These are phyloP conservation scores for Penicillium sp. DNA, from an alignment of 2,329 filamentous ascomycete species.

Conservation along the genomic window DNA sequence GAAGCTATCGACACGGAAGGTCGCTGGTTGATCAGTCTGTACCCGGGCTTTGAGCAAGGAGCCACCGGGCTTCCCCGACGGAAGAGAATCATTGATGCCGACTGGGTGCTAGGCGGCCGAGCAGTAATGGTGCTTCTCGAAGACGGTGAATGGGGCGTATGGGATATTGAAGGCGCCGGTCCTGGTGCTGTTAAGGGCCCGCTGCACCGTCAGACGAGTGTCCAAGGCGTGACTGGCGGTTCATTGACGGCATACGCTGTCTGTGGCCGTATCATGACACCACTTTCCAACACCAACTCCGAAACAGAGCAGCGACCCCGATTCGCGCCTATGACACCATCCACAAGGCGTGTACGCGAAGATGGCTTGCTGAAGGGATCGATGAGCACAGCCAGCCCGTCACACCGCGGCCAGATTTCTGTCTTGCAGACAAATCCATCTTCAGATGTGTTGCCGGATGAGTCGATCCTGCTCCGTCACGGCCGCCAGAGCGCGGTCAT, in stretches of 20 bases:
- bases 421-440: slow-evolving; percentile 39
- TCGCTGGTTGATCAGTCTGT: slow-evolving; percentile 46
- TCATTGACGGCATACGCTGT: slow-evolving; percentile 44
- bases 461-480: slow-evolving; percentile 45
- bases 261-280: slow-evolving; percentile 38
- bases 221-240: slow-evolving; percentile 41
- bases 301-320: slow-evolving; percentile 33
- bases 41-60: slow-evolving; percentile 39
- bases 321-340: slow-evolving; percentile 49
- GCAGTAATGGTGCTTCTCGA: slow-evolving; percentile 46
- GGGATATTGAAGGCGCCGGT: slow-evolving; percentile 48
- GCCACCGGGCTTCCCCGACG: slow-evolving; percentile 31
- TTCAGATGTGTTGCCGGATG: slow-evolving; percentile 39
- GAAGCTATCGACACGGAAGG: slow-evolving; percentile 37
- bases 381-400: slow-evolving; percentile 27
- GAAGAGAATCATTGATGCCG: slow-evolving; percentile 45
- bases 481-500: slow-evolving; percentile 42
- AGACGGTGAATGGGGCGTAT: slow-evolving; percentile 50
- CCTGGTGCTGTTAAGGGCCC: slow-evolving; percentile 41
- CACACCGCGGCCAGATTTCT: slow-evolving; percentile 41
- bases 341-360: slow-evolving; percentile 47
- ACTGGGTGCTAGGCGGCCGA: slow-evolving; percentile 46
- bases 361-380: slow-evolving; percentile 44
- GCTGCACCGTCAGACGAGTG: slow-evolving; percentile 37
- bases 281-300: slow-evolving; percentile 26